Evolutionary conservation across 352 stramenopile genomes (phyloP).

Genomic region (Phytophthora cactorum): DNA sequence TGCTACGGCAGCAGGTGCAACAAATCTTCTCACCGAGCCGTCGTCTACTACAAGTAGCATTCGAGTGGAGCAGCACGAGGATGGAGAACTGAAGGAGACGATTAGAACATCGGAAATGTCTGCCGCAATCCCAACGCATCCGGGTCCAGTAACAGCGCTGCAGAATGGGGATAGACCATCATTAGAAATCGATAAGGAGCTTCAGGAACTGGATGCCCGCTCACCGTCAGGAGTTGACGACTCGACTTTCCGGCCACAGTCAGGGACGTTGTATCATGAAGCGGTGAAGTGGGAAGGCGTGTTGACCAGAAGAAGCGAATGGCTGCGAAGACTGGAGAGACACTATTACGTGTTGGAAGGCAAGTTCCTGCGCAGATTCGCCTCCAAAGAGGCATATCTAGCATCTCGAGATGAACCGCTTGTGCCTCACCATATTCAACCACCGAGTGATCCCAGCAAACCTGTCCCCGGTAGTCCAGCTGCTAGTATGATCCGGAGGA

Average conservation of each 20-base stretch:
- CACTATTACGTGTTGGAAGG: slow-evolving; percentile 89
- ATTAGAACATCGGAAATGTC: background rate
- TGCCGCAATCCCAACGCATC: slow-evolving; percentile 12
- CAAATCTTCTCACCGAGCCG: slow-evolving; percentile 17
- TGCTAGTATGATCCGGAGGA: slow-evolving; percentile 44
- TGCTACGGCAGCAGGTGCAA: slow-evolving; percentile 13
- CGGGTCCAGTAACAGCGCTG: slow-evolving; percentile 9
- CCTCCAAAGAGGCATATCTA: slow-evolving; percentile 86
- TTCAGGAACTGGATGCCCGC: slow-evolving; percentile 15
- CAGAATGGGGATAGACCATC: slow-evolving; percentile 28
- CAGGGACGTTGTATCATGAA: slow-evolving; percentile 77
- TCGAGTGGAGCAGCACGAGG: slow-evolving; percentile 14
- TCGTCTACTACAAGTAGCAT: slow-evolving; percentile 48
- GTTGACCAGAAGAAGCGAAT: slow-evolving; percentile 81
- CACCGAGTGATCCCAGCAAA: slow-evolving; percentile 38
- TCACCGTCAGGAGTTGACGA: slow-evolving; percentile 40
- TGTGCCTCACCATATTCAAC: slow-evolving; percentile 54
- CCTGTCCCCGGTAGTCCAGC: slow-evolving; percentile 40
- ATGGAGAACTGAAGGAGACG: slow-evolving; percentile 18
- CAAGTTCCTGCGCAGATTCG: slow-evolving; percentile 84
- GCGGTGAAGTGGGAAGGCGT: slow-evolving; percentile 87
- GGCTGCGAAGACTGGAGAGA: slow-evolving; percentile 81
- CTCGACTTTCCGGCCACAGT: slow-evolving; percentile 62
- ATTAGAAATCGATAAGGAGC: slow-evolving; percentile 34
- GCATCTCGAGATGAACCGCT: slow-evolving; percentile 77